Evolutionary conservation across 2,329 filamentous ascomycete species (phyloP).

Genomic region (Fusarium robinianum): DNA sequence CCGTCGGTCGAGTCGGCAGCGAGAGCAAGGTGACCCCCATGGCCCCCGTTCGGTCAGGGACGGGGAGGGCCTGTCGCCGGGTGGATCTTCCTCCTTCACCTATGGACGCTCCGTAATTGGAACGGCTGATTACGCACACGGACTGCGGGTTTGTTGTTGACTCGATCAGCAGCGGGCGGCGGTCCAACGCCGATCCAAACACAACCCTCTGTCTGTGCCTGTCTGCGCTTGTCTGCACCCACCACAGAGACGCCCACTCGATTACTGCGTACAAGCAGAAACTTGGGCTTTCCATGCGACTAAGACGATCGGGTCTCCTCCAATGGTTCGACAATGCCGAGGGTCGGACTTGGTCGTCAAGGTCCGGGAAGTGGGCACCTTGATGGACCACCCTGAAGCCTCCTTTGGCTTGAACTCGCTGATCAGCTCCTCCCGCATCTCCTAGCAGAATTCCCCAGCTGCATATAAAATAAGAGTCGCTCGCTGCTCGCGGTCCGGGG

Average conservation of each 20-base stretch:
- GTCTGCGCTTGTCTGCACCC: too few species aligned
- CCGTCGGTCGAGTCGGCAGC: conserved; percentile 17
- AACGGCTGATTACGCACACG: conserved; percentile 20
- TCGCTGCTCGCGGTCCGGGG: background rate
- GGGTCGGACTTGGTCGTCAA: conserved; percentile 20
- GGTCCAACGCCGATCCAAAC: conserved; percentile 5
- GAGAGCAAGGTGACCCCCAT: conserved; percentile 21
- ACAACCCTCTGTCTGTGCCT: conserved; percentile 1
- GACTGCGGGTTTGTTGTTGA: conserved; percentile 17
- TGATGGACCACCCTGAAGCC: conserved; percentile 30
- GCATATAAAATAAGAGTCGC: conserved; percentile 26
- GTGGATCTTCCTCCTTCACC: conserved; percentile 25
- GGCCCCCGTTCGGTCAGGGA: conserved; percentile 17
- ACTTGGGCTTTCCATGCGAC: conserved; percentile 11
- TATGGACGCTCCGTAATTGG: conserved; percentile 16
- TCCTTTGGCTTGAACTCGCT: conserved; percentile 11
- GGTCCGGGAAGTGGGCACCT: conserved; percentile 30
- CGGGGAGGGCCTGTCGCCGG: conserved; percentile 21
- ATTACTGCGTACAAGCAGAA: conserved; percentile 9
- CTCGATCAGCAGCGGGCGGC: conserved; percentile 3
- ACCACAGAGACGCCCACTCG: too few species aligned
- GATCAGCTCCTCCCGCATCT: conserved; percentile 12
- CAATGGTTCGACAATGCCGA: conserved; percentile 26
- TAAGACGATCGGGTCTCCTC: conserved; percentile 14
- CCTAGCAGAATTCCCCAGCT: background rate